These are phyloP conservation scores for Gastroboletus turbinatus DNA, from an alignment of 1,284 basidiomycete genomes.

Conservation along the genomic window DNA sequence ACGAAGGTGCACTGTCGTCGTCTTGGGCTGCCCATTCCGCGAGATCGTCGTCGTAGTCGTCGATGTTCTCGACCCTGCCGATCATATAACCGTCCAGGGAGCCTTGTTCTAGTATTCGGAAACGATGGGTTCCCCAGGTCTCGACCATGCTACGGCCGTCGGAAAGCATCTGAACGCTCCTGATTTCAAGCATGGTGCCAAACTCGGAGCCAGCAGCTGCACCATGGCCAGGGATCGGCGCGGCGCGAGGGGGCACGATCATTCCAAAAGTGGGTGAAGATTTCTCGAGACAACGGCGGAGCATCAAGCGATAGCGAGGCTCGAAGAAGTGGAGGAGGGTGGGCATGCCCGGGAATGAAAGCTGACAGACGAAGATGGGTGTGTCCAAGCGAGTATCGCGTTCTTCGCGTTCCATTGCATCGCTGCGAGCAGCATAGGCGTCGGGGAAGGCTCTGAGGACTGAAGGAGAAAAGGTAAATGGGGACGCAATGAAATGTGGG, in stretches of 20 bases:
- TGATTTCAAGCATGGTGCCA: conserved; percentile 92
- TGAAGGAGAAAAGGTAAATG: conserved; percentile 32
- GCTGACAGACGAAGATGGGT: conserved; percentile 88
- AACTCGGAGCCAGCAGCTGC: conserved; percentile 64
- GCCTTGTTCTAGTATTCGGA: conserved; percentile 82
- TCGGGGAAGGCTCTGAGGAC: conserved; percentile 66
- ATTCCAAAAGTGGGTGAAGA: conserved; percentile 83
- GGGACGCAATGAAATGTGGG: not conserved
- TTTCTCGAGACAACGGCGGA: conserved; percentile 84
- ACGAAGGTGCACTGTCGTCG: conserved; percentile 14
- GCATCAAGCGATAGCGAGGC: conserved; percentile 89
- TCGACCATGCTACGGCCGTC: conserved; percentile 92
- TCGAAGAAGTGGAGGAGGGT: conserved; percentile 92
- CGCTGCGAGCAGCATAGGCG: conserved; percentile 54
- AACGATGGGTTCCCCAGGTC: conserved; percentile 81
- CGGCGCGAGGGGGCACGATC: conserved; percentile 63
- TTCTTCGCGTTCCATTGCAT: conserved; percentile 70
- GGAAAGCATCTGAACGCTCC: conserved; percentile 80
- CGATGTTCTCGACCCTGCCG: conserved; percentile 71
- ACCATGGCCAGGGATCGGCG: conserved; percentile 34
- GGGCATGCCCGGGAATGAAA: conserved; percentile 89
- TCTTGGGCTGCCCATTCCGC: conserved; percentile 32
- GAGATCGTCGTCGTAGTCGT: conserved; percentile 48
- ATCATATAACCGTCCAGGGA: conserved; percentile 88
- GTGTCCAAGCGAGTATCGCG: conserved; percentile 78